Conservation (phyloP, 2,329 filamentous ascomycete species). For the Onygenales sp. region DNA sequence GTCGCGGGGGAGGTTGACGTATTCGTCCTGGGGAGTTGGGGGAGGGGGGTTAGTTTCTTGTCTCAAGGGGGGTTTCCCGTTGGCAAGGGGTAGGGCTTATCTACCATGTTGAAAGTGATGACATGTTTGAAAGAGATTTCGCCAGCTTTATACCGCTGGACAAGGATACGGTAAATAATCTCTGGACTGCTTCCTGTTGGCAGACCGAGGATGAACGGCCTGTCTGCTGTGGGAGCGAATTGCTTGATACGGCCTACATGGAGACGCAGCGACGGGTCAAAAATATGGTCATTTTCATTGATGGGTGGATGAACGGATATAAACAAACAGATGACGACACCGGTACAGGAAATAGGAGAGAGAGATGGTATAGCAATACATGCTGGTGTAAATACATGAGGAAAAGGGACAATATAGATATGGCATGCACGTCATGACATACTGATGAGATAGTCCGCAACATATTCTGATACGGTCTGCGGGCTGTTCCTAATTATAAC, state of each 20-base stretch:
- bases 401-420: constrained; percentile 22
- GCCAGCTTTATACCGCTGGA: constrained; percentile 37
- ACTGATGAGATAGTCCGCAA: constrained; percentile 73
- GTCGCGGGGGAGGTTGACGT: constrained; percentile 71
- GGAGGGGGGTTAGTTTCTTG: constrained; percentile 1
- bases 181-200: constrained; percentile 77
- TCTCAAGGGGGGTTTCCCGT: not conserved
- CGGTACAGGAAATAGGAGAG: not conserved
- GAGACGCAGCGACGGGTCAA: not conserved
- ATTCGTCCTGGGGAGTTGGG: constrained; percentile 56
- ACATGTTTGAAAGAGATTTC: constrained; percentile 80
- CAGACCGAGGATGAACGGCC: constrained; percentile 73
- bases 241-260: constrained; percentile 62
- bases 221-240: constrained; percentile 61
- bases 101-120: constrained; percentile 84
- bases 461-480: constrained; percentile 59
- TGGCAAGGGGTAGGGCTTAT: constrained; percentile 9
- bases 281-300: not conserved
- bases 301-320: not conserved
- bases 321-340: not conserved
- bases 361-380: not conserved
- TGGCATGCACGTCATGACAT: constrained; percentile 26
- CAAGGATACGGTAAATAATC: constrained; percentile 66
- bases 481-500: constrained; percentile 73
- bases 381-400: not conserved